Percentiles rank a stretch among this genome's conserved stretches.
phyloP scores from a whole-genome alignment of 768 basidiomycete species.

The Mycena epipterygia region DNA sequence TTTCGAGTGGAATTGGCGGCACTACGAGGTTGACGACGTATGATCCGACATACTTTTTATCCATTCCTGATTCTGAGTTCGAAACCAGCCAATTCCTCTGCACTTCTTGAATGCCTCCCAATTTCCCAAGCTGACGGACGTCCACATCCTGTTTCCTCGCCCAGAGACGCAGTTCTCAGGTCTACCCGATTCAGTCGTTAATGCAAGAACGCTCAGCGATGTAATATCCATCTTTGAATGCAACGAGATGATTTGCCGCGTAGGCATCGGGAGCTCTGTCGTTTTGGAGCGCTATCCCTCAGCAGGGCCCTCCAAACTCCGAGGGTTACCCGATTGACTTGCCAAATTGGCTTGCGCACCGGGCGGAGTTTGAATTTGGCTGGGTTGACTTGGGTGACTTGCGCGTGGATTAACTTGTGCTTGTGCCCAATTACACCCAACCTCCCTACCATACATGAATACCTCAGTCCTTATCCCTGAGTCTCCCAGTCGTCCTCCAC shows the following conservation, averaged over 20 bases:
- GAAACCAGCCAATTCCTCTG: background rate
- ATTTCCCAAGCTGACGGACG: constrained; percentile 7
- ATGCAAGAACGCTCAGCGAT: background rate
- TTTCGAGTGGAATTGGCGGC: constrained; percentile 27
- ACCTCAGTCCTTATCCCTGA: too few relatives aligned
- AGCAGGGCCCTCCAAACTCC: too few relatives aligned
- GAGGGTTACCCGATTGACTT: too few relatives aligned
- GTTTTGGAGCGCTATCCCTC: constrained; percentile 27
- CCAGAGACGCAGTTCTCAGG: background rate
- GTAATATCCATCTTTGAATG: constrained; percentile 16
- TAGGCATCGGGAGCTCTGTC: constrained; percentile 28
- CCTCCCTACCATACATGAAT: too few relatives aligned
- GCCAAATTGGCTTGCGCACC: too few relatives aligned
- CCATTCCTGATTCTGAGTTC: background rate
- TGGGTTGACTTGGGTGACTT: too few relatives aligned
- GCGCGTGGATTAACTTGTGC: too few relatives aligned
- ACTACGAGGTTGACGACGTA: constrained; percentile 12
- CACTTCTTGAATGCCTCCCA: background rate
- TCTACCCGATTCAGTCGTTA: background rate
- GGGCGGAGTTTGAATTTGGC: too few relatives aligned
- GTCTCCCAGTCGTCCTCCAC: too few relatives aligned
- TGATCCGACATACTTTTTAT: too few relatives aligned
- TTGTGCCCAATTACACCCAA: too few relatives aligned
- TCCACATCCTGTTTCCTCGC: constrained; percentile 26
- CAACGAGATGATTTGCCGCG: constrained; percentile 16